Evolutionary conservation across 2,329 filamentous ascomycete species (phyloP).

Genomic region (Trichoderma sp.): DNA sequence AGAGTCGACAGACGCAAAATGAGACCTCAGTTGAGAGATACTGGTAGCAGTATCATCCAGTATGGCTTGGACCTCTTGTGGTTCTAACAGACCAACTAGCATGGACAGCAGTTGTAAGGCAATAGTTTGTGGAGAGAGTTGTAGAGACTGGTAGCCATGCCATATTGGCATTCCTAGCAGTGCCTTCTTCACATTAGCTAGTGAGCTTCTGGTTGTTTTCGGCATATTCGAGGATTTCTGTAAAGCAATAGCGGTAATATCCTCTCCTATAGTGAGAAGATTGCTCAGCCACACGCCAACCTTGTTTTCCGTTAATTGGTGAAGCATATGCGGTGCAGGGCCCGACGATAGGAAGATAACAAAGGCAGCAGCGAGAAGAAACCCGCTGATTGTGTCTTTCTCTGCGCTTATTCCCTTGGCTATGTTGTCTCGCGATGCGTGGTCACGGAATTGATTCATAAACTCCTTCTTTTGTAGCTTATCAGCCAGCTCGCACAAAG

Average conservation of each 20-base stretch:
- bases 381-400: constrained; percentile 64
- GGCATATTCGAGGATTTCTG: constrained; percentile 72
- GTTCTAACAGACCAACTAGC: constrained; percentile 38
- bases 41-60: constrained; percentile 38
- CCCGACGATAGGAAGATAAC: constrained; percentile 64
- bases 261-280: constrained; percentile 57
- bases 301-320: constrained; percentile 59
- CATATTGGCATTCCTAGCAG: constrained; percentile 62
- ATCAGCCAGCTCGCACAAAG: constrained; percentile 62
- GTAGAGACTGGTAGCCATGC: constrained; percentile 54
- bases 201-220: constrained; percentile 60
- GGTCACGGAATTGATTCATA: constrained; percentile 71
- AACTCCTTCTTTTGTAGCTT: constrained; percentile 67
- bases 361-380: constrained; percentile 66
- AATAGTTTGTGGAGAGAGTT: constrained; percentile 65
- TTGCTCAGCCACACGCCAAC: constrained; percentile 58
- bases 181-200: constrained; percentile 58
- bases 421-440: constrained; percentile 71
- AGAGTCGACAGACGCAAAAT: constrained; percentile 31
- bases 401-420: constrained; percentile 64
- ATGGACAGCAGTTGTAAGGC: constrained; percentile 65
- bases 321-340: constrained; percentile 62
- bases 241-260: constrained; percentile 64
- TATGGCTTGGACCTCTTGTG: constrained; percentile 37
- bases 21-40: constrained; percentile 35